These are phyloP conservation scores for Lentinus tigrinus DNA, from an alignment of 768 basidiomycete species.

Conservation along the genomic window DNA sequence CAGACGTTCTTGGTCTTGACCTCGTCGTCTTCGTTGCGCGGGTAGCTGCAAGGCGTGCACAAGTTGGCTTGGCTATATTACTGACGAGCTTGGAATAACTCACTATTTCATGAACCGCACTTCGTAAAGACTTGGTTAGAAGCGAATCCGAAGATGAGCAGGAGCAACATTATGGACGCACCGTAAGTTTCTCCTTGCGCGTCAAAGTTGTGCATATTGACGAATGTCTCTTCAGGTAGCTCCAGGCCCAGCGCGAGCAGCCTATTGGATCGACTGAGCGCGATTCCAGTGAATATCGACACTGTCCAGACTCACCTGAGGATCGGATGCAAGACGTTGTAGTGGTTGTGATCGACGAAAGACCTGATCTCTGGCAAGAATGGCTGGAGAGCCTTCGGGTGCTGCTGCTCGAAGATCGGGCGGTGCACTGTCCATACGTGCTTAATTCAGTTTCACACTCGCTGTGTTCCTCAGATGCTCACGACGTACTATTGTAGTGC, in stretches of 20 bases:
- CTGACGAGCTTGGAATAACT: background rate
- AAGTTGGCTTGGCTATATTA: background rate
- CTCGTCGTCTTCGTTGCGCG: constrained; percentile 33
- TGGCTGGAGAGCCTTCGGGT: constrained; percentile 51
- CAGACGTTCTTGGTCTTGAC: constrained; percentile 30
- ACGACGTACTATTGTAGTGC: constrained; percentile 53
- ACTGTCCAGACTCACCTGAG: constrained; percentile 31
- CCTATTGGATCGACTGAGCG: too few species aligned
- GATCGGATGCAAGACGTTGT: constrained; percentile 47
- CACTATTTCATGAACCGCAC: constrained; percentile 26
- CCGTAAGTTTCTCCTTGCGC: constrained; percentile 36
- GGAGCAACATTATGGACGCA: background rate
- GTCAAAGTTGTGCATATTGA: constrained; percentile 39
- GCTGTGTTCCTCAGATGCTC: background rate
- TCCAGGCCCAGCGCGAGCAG: constrained; percentile 44
- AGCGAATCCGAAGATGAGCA: background rate
- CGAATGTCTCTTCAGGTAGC: constrained; percentile 44
- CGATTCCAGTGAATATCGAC: background rate
- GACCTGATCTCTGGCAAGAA: constrained; percentile 51
- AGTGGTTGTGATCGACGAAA: constrained; percentile 50
- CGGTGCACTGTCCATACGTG: constrained; percentile 41
- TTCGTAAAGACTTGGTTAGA: background rate
- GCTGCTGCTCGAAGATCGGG: constrained; percentile 42
- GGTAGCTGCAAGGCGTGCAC: constrained; percentile 21
- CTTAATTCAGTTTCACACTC: constrained; percentile 20